Base-by-base conservation (phyloP, 2,329 filamentous ascomycete genomes). In the Chaetomium sp. region DNA sequence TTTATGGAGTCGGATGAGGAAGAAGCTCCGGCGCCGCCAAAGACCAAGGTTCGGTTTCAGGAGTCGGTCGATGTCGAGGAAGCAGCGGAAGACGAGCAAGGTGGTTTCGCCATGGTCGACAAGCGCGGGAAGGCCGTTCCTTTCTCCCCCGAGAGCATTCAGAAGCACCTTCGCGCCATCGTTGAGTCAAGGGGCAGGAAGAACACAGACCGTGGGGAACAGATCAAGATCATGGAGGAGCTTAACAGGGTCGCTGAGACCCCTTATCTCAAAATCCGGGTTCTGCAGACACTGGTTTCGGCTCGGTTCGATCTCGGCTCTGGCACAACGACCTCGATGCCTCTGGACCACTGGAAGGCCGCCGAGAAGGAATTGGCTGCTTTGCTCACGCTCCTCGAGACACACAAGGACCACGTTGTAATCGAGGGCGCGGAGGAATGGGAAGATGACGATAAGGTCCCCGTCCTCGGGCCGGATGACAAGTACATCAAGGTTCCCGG, bases 211-310 rank as follows among this genome's bases (percentile, higher is more conserved):
- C 90, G 93, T 57, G 76, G 87, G 55, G 95, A 99, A 80, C 95
- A 99, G 81, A 98, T 99, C 79, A 90, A 90, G 79, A 90, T 94
- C 60, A 96, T 99, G 93, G 95, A 98, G 85, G 97, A 93, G 83
- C 86, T 99, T 61, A 82, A 89, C 74, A 93, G 97, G 76, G 93
- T 99, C 70, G 87, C 95, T 69, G 86, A 85, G 74, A 95, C 90
- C 60, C 93, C 96, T 59, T 99, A 99, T 81, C 95, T 98, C 81
- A 88, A 88, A 77, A 92, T 99, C 73, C 90, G 95, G 70, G 91
- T 98, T 65, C 90, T 98, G 54, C 83, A 98, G 69, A 94, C 93
- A 47, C 81, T 98, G 57, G 90, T 99, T 72, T 96, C 95, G 49
- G 95, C 95, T 59, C 88, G 96, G 69, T 99, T 99, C 79, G 95